Percentiles rank a stretch among this genome's conserved stretches.
phyloP scores from a whole-genome alignment of 148 eudicot species.

The Dysphania ambrosioides region DNA sequence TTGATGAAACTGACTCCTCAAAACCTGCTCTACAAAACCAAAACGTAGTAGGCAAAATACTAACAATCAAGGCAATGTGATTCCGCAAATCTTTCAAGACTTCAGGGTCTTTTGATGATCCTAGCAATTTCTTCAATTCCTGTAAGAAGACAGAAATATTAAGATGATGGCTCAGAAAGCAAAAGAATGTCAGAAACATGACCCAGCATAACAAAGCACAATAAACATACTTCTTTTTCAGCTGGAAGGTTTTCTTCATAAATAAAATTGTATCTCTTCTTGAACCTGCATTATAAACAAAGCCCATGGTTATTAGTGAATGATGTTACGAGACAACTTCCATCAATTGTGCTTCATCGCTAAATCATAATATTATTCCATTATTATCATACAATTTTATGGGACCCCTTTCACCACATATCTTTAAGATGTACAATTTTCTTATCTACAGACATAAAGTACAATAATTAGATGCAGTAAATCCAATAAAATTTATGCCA shows the following conservation, averaged over 20 bases:
- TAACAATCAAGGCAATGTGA: slow-evolving; percentile 63
- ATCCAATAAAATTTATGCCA: background rate
- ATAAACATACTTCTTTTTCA: slow-evolving; percentile 61
- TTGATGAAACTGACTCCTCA: background rate
- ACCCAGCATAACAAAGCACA: background rate
- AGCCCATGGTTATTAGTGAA: background rate
- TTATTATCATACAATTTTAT: background rate
- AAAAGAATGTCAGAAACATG: slow-evolving; percentile 3
- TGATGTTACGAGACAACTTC: background rate
- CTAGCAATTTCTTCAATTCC: slow-evolving; percentile 60
- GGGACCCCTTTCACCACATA: background rate
- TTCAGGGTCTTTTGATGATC: slow-evolving; percentile 57
- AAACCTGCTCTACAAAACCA: background rate
- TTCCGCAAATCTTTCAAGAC: slow-evolving; percentile 41
- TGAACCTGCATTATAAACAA: slow-evolving; percentile 51
- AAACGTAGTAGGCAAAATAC: slow-evolving; percentile 16
- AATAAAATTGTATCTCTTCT: slow-evolving; percentile 72
- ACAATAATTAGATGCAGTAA: background rate
- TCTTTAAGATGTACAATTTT: background rate
- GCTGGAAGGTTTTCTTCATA: slow-evolving; percentile 72
- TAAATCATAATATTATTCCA: background rate
- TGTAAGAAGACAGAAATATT: slow-evolving; percentile 25
- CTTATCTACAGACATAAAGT: background rate
- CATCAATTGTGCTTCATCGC: background rate
- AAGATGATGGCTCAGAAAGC: slow-evolving; percentile 9